These are phyloP conservation scores for Edaphochlamys debaryana DNA, from an alignment of 139 green algal species.

Conservation along the genomic window DNA sequence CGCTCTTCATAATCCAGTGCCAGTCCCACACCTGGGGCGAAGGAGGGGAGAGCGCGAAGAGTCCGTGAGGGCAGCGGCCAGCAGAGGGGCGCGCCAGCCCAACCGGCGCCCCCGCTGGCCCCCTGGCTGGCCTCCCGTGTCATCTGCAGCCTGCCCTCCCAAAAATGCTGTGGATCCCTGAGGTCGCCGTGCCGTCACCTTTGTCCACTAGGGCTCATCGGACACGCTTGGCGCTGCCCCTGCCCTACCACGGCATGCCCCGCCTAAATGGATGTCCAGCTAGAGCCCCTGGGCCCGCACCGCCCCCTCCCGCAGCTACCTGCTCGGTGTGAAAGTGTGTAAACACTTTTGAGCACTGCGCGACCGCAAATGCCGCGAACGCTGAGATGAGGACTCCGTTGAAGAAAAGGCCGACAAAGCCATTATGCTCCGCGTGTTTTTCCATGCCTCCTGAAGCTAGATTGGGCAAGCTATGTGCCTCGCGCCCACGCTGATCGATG, in stretches of 20 bases:
- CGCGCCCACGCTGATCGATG: no score
- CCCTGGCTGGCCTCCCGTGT: no score
- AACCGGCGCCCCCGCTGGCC: background rate
- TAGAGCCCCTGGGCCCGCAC: background rate
- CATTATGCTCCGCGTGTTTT: no score
- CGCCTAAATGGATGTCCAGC: no score
- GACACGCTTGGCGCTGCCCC: background rate
- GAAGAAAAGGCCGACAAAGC: conserved; percentile 6
- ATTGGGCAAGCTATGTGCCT: no score
- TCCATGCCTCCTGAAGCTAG: no score
- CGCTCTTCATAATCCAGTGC: conserved; percentile 1
- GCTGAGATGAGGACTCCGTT: conserved; percentile 11
- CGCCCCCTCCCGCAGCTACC: background rate
- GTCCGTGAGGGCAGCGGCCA: background rate
- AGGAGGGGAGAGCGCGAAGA: background rate
- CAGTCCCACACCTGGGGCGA: conserved; percentile 21
- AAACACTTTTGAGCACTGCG: conserved; percentile 24
- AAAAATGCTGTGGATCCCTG: background rate
- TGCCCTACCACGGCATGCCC: background rate
- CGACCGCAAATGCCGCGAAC: background rate
- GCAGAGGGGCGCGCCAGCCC: no score
- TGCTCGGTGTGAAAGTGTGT: conserved; percentile 26
- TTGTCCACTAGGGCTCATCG: background rate
- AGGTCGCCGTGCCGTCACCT: background rate
- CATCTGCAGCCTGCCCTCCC: no score